Base-by-base conservation (phyloP, 106 monocot genomes). In the Triglochin maritima region DNA sequence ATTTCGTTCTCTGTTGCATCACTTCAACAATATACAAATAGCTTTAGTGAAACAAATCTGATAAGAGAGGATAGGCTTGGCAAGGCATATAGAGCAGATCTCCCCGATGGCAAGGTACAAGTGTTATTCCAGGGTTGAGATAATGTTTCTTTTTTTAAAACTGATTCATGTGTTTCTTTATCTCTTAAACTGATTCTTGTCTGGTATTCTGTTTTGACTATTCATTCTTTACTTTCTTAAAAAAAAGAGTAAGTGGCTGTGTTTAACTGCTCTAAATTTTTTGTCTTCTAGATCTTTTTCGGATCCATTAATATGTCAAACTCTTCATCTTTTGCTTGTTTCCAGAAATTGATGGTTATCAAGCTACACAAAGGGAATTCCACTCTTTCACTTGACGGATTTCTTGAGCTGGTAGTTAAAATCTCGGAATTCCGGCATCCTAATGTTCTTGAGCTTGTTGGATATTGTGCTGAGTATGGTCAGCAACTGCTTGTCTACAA, bases 1-100 rank as follows among this genome's bases (percentile, higher is more conserved):
- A 56, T 82, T 44, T 86, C 86, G 29, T 99, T 84, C 81, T 89
- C 92, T 16, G 81, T 99, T 52, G 86, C 88, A 67, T 74, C 82
- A 7, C 88, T 99, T 65, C 98, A 99, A 70, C 98, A 99, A 74
- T 89, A 89, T 65, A 99, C 98, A 49, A 76, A 82, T 68, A 99
- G 92, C 79, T 99, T 99, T 62, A 78, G 66, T 65, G 88, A 99
- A 78, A 86, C 86, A 66, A 92, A 85, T 79, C 44, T 92, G 29
- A 86, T 99, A 13, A 75, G 75, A 70, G 92, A 92, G 55, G 67
- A 84, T 59, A 83, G 84, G 51, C 71, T 89, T 6, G 98, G 98
- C 14, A 86, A 82, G 76, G 74, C 88, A 52, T 99, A 84, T 69
- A 75, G 74, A 44, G 98, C 86, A 64, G 82, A 86, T 76, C 79